A percentile compares a stretch with the other conserved stretches of the same genome.
Conservation (phyloP, 345 rosid species). For the Gossypium turneri region DNA sequence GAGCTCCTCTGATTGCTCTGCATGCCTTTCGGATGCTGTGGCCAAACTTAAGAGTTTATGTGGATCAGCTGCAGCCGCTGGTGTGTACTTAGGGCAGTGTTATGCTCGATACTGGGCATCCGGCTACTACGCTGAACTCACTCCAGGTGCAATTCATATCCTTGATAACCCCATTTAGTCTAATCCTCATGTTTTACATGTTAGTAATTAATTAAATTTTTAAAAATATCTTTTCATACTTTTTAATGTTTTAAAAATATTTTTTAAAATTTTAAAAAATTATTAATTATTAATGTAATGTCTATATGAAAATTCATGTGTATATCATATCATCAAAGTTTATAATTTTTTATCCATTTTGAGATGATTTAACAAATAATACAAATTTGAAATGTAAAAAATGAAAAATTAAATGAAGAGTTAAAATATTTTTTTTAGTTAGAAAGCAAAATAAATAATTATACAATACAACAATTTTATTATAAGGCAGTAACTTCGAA, state of each 20-base stretch:
- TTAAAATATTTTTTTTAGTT: too few relatives aligned
- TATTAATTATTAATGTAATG: too few relatives aligned
- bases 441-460: not conserved
- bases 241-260: too few relatives aligned
- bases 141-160: conserved; percentile 43
- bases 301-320: too few relatives aligned
- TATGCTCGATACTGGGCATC: conserved; percentile 87
- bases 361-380: too few relatives aligned
- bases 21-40: conserved; percentile 60
- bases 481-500: not conserved
- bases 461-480: not conserved
- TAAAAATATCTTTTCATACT: not conserved
- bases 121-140: conserved; percentile 55
- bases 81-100: conserved; percentile 77
- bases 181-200: not conserved
- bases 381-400: too few relatives aligned
- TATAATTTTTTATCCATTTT: too few relatives aligned
- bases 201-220: not conserved
- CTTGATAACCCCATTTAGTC: not conserved
- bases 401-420: too few relatives aligned
- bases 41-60: conserved; percentile 58
- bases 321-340: too few relatives aligned
- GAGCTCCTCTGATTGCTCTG: conserved; percentile 52
- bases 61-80: conserved; percentile 83
- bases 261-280: too few relatives aligned